Evolutionary conservation across 805 yeast genomes (phyloP).

Genomic region (Hanseniaspora mollemarum): DNA sequence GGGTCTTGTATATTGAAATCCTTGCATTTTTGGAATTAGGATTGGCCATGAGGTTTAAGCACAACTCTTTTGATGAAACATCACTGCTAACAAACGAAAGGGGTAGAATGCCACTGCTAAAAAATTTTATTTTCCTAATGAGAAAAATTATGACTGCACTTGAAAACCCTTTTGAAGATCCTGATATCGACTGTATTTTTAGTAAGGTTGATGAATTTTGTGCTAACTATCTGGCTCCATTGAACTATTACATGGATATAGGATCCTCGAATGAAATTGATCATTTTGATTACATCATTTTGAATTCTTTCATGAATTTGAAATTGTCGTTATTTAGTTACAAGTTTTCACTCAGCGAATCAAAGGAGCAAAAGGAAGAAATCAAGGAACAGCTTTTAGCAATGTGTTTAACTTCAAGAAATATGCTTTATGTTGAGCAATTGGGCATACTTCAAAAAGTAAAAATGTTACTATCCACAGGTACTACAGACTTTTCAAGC

Average conservation of each 20-base stretch:
- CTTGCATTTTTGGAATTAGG: constrained; percentile 10
- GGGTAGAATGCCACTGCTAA: constrained; percentile 8
- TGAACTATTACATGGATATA: constrained; percentile 3
- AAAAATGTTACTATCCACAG: neutral
- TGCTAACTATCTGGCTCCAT: constrained; percentile 5
- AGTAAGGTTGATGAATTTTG: constrained; percentile 2
- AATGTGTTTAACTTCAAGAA: neutral
- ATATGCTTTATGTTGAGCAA: neutral
- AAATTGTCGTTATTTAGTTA: constrained; percentile 6
- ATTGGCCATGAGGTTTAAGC: neutral
- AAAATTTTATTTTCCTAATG: neutral
- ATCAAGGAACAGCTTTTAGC: constrained; percentile 1
- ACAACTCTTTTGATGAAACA: neutral
- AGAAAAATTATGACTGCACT: constrained; percentile 1
- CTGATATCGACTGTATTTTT: constrained; percentile 11
- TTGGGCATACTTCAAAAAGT: neutral
- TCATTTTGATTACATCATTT: constrained; percentile 4
- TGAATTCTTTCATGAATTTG: neutral
- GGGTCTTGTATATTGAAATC: constrained; percentile 5
- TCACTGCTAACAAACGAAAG: neutral
- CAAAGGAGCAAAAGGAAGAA: neutral
- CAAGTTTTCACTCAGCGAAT: neutral
- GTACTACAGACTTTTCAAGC: neutral
- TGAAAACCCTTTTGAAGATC: constrained; percentile 7
- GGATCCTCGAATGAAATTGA: neutral